Base-by-base conservation (phyloP, 2,329 filamentous ascomycete genomes). In the Aspergillus luchuensis region DNA sequence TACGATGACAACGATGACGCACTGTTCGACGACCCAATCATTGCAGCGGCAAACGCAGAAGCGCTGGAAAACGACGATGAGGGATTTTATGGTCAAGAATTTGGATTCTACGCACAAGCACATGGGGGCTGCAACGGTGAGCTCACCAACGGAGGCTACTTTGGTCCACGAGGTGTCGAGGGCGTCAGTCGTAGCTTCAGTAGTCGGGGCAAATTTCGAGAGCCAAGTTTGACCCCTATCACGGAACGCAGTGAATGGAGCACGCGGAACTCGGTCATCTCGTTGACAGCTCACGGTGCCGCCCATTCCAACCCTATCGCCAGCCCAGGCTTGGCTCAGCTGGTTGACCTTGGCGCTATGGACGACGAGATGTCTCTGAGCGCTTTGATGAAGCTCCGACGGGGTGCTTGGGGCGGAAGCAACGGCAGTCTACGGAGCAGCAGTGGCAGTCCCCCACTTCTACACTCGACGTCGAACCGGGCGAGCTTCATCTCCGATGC, bases 171-270 rank as follows among this genome's bases (percentile, higher is more conserved):
- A 19, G 89, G 89, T 2, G 77, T 89, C 15, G 84, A 88, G 60
- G 81, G 82, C 2, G 69, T 88, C 43, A 79, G 79, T 56, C 86
- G 91, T 38, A 89, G 84, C 63, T 87, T 87, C 57, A 95, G 90
- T 65, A 92, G 91, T 19, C 87, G 88, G 13, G 82, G 88, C 55
- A 86, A 89, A 30, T 90, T 91, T 19, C 87, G 90, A 43, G 94
- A 97, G 73, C 94, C 95, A 1, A 97, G 95, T 69, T 80, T 99
- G 51, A 98, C 95, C 1, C 95, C 95, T 5, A 98, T 99, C 69
- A 98, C 94, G 0, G 95, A 98, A 74, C 87, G 93, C 11, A 96
- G 91, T 61, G 95, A 99, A 76, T 97, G 96, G 80, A 97, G 92
- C 45, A 97, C 96, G 61, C 87, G 95, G 48, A 98, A 97, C 73